These are phyloP conservation scores for Arachis hypogaea DNA, from an alignment of 306 rosid species.

Conservation along the genomic window DNA sequence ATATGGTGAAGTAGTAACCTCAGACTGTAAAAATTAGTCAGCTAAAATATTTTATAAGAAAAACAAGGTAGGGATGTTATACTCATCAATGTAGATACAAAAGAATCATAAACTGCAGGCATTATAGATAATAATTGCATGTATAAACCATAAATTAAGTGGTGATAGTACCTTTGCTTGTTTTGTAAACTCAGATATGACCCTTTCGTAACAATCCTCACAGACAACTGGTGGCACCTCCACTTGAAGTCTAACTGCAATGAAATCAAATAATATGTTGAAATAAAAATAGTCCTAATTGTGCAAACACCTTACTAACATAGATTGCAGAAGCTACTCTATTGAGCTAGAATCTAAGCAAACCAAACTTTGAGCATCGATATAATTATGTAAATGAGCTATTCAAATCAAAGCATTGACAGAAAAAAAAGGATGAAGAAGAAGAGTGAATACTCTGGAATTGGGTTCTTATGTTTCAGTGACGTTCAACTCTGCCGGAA, in stretches of 20 bases:
- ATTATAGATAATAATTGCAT: background rate
- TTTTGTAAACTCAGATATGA: constrained; percentile 76
- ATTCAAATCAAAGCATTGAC: too few relatives aligned
- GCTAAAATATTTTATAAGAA: constrained; percentile 12
- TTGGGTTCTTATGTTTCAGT: constrained; percentile 65
- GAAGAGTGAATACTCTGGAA: constrained; percentile 58
- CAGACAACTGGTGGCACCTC: constrained; percentile 84
- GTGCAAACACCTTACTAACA: background rate
- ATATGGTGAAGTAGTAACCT: constrained; percentile 10
- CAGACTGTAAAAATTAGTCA: constrained; percentile 17
- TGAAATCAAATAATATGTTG: constrained; percentile 9
- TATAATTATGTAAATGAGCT: too few relatives aligned
- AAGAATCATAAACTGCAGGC: background rate
- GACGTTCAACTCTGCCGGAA: constrained; percentile 68
- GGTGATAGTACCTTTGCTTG: constrained; percentile 64
- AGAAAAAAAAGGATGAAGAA: too few relatives aligned
- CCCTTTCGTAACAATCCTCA: constrained; percentile 74
- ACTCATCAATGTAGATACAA: constrained; percentile 9
- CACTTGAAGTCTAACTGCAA: constrained; percentile 76
- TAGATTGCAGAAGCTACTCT: background rate
- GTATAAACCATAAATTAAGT: constrained; percentile 5
- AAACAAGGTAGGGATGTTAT: constrained; percentile 1
- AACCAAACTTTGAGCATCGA: too few relatives aligned
- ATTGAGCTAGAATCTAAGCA: too few relatives aligned
- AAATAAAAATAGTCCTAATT: constrained; percentile 1